Conservation (phyloP, 306 rosid species). For the Rosa rugosa region DNA sequence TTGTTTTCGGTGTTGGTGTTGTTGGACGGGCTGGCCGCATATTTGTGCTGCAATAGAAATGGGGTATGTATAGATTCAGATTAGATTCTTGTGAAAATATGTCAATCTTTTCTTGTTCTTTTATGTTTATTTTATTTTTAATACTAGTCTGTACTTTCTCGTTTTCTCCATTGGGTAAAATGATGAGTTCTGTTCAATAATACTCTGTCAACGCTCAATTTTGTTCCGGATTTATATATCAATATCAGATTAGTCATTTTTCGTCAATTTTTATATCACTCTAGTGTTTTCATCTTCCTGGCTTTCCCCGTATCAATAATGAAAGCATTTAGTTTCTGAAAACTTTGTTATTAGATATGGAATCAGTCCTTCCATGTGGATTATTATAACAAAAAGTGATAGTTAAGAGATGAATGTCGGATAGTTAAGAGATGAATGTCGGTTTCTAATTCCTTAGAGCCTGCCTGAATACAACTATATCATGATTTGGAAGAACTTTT, state of each 20-base stretch:
- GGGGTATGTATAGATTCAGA: conserved; percentile 3
- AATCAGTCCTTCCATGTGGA: not conserved
- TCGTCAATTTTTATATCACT: not conserved
- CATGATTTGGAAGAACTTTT: not conserved
- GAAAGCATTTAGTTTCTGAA: not conserved
- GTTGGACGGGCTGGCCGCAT: conserved; percentile 1
- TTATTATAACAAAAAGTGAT: not conserved
- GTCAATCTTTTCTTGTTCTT: not conserved
- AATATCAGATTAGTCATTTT: not conserved
- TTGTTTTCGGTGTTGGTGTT: not conserved
- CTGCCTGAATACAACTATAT: not conserved
- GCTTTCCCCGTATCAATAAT: not conserved
- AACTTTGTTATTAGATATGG: not conserved
- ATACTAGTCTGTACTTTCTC: not conserved
- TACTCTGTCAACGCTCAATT: not conserved
- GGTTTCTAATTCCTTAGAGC: not conserved
- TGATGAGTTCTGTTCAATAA: conserved; percentile 15
- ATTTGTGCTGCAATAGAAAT: not conserved
- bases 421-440: no score
- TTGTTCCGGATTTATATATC: not conserved
- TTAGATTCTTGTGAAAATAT: conserved; percentile 30
- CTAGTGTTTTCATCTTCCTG: not conserved
- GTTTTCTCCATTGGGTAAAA: not conserved
- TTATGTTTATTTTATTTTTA: not conserved
- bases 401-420: no score